Evolutionary conservation across 805 yeast genomes (phyloP), one percentile per base, ranked within the genome.

Genomic region (Cyberlindnera mycetangii): DNA sequence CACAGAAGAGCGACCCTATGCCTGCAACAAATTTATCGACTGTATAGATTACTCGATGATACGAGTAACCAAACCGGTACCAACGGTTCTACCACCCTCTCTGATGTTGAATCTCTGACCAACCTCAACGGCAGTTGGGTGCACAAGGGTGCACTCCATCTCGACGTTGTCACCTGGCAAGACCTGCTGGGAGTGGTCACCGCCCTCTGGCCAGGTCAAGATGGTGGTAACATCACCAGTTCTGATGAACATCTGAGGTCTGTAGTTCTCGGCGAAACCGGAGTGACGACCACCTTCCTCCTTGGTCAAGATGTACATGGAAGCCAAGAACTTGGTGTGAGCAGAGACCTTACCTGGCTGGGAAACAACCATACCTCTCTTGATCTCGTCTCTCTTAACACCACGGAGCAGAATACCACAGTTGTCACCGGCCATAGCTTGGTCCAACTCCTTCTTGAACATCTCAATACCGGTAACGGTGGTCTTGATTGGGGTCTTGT

Each of bases 231-330:
- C 97, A 66, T 89, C 96, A 54, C 96, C 88, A 55, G 99, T 90
- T 75, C 98, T 87, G 65, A 93, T 79, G 72, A 85, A 93, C 79
- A 92, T 78, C 75, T 93, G 99, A 51, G 99, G 99, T 78, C 95
- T 88, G 83, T 90, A 93, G 81, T 89, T 85, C 72, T 85, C 89
- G 65, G 92, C 92, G 70, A 93, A 93, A 55, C 96, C 95, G 53
- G 96, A 86, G 78, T 89, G 96, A 76, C 99, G 92, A 64, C 99
- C 99, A 80, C 99, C 99, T 76, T 93, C 99, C 65, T 93, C 98
- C 72, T 89, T 85, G 66, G 95, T 79, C 68, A 93, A 78, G 54
- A 92, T 81, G 72, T 93, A 93, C 65, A 92, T 72, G 40, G 98
- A 92, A 51, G 97, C 90, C 66, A 93, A 78, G 78, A 92, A 81